These are phyloP conservation scores for Microcera coccophila DNA, from an alignment of 2,329 filamentous ascomycete genomes.

Conservation along the genomic window DNA sequence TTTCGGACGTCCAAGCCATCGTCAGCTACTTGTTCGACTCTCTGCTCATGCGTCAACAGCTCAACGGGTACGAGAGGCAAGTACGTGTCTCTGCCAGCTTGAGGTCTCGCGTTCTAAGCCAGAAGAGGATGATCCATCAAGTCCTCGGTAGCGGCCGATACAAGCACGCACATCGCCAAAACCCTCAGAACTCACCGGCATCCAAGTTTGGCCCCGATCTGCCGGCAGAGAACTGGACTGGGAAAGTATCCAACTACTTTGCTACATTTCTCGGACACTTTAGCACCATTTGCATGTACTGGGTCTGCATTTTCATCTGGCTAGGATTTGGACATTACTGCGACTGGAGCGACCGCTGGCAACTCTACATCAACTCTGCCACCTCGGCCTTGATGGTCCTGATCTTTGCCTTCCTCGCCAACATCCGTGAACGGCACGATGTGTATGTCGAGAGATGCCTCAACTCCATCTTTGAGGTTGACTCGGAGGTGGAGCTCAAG, in stretches of 20 bases:
- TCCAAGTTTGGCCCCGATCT: conserved; percentile 17
- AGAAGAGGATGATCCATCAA: conserved; percentile 28
- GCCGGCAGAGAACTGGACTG: conserved; percentile 28
- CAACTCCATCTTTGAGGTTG: conserved; percentile 31
- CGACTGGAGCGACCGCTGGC: conserved; percentile 34
- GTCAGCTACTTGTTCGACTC: conserved; percentile 36
- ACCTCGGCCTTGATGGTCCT: conserved; percentile 37
- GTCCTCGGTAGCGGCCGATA: conserved; percentile 16
- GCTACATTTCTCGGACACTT: conserved; percentile 30
- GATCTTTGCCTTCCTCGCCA: conserved; percentile 39
- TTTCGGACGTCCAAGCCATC: conserved; percentile 35
- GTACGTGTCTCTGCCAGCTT: conserved; percentile 28
- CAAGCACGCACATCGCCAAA: conserved; percentile 20
- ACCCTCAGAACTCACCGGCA: conserved; percentile 14
- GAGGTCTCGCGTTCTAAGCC: conserved; percentile 30
- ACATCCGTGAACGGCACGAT: conserved; percentile 36
- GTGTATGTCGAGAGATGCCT: conserved; percentile 30
- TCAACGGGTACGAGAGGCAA: conserved; percentile 27
- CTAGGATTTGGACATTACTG: conserved; percentile 28
- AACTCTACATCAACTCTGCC: conserved; percentile 42
- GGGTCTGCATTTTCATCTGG: conserved; percentile 35
- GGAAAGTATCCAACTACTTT: conserved; percentile 20
- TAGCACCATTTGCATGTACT: conserved; percentile 30
- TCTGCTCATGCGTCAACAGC: conserved; percentile 37
- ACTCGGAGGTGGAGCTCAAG: conserved; percentile 32